Evolutionary conservation across 108 stramenopile genomes (phyloP).

Genomic region (Conticribra weissflogii): DNA sequence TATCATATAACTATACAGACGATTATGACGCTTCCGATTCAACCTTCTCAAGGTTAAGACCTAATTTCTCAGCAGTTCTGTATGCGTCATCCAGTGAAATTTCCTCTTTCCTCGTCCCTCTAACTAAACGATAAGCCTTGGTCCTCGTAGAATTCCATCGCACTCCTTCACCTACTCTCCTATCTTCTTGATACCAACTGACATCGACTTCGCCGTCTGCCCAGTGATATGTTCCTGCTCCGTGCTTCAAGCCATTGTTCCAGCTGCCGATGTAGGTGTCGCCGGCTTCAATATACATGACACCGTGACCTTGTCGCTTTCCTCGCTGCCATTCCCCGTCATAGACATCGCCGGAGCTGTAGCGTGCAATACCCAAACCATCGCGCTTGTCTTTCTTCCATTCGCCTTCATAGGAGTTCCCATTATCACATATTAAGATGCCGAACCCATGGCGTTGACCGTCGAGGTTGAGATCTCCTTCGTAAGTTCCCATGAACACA

Average conservation of each 20-base stretch:
- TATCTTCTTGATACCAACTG: conserved; percentile 54
- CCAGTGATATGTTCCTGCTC: conserved; percentile 56
- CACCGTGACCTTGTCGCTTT: conserved; percentile 48
- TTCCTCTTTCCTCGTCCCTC: conserved; percentile 47
- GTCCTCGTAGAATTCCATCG: conserved; percentile 43
- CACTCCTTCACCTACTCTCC: conserved; percentile 42
- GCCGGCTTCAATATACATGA: conserved; percentile 54
- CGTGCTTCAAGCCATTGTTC: conserved; percentile 52
- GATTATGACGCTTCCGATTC: conserved; percentile 23
- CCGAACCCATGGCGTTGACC: conserved; percentile 52
- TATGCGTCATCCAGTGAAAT: conserved; percentile 47
- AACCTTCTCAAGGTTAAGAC: conserved; percentile 42
- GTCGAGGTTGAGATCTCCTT: conserved; percentile 47
- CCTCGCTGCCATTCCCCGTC: conserved; percentile 48
- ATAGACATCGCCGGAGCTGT: conserved; percentile 55
- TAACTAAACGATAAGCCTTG: conserved; percentile 39
- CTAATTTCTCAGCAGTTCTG: conserved; percentile 39
- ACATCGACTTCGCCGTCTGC: conserved; percentile 56
- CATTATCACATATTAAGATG: conserved; percentile 52
- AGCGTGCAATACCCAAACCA: conserved; percentile 48
- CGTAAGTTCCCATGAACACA: conserved; percentile 57
- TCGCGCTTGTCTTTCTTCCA: conserved; percentile 58
- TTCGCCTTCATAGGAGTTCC: conserved; percentile 55
- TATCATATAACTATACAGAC: background rate
- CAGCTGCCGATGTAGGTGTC: conserved; percentile 53